A percentile compares a stretch with the other conserved stretches of the same genome.
Evolutionary conservation across 2,329 filamentous ascomycete genomes (phyloP).

Genomic region (Aspergillus oerlinghausenensis): DNA sequence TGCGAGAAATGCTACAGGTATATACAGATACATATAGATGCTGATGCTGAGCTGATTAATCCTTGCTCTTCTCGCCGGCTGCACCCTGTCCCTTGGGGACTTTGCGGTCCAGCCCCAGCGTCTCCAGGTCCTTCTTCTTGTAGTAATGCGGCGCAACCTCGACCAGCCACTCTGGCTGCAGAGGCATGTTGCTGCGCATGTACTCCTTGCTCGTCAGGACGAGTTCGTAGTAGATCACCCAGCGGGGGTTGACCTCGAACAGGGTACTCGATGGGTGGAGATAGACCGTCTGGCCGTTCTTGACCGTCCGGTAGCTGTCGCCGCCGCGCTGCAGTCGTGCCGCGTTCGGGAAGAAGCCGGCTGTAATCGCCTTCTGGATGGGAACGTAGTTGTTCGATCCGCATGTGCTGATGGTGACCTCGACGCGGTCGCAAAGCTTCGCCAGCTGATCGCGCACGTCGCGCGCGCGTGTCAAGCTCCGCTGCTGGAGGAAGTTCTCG

Average conservation of each 20-base stretch:
- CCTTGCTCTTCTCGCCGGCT: constrained; percentile 36
- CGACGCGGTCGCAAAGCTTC: constrained; percentile 89
- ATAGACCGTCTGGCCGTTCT: constrained; percentile 82
- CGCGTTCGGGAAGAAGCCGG: constrained; percentile 92
- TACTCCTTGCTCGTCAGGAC: constrained; percentile 95
- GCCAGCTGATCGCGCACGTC: constrained; percentile 90
- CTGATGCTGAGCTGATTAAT: constrained; percentile 1
- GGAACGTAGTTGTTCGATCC: constrained; percentile 69
- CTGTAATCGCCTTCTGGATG: constrained; percentile 81
- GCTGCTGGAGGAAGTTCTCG: constrained; percentile 91
- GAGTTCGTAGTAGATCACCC: constrained; percentile 80
- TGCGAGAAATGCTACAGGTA: too few relatives aligned
- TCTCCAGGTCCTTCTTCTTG: constrained; percentile 85
- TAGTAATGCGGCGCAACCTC: constrained; percentile 94
- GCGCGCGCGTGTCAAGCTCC: constrained; percentile 79
- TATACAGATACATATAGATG: too few relatives aligned
- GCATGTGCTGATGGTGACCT: constrained; percentile 65
- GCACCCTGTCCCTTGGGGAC: constrained; percentile 57
- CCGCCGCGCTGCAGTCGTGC: constrained; percentile 78
- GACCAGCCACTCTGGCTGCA: constrained; percentile 77
- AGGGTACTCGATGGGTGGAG: constrained; percentile 86
- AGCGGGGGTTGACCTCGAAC: constrained; percentile 74
- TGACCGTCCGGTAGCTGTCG: constrained; percentile 84
- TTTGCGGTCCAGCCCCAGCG: constrained; percentile 70
- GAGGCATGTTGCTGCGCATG: constrained; percentile 80